phyloP scores from a whole-genome alignment of 176 grass and related monocot species.

The Hsuehochloa calcarea region DNA sequence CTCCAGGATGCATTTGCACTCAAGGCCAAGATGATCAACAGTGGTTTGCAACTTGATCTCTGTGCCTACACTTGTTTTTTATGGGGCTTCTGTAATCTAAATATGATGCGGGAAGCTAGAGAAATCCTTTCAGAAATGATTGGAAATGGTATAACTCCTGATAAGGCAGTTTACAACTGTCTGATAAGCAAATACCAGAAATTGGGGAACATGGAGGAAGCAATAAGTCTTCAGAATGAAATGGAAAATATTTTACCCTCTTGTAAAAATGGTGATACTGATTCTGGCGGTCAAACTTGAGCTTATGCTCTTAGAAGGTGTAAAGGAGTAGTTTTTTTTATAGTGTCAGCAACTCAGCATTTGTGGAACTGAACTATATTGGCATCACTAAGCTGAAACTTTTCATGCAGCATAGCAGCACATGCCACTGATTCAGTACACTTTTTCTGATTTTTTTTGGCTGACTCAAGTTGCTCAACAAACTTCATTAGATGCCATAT shows the following conservation, averaged over 20 bases:
- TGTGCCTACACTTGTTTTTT: conserved; percentile 82
- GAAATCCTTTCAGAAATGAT: conserved; percentile 72
- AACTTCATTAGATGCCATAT: conserved; percentile 23
- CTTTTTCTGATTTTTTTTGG: background rate
- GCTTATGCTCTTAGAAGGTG: background rate
- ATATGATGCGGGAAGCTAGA: conserved; percentile 82
- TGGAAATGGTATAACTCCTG: conserved; percentile 69
- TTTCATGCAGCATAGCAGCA: conserved; percentile 10
- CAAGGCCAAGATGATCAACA: conserved; percentile 76
- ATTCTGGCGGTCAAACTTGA: conserved; percentile 32
- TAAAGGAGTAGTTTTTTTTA: background rate
- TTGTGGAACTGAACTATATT: conserved; percentile 1
- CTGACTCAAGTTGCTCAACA: conserved; percentile 10
- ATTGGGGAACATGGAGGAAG: conserved; percentile 67
- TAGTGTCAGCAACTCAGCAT: background rate
- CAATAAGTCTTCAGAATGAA: conserved; percentile 62
- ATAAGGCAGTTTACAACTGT: conserved; percentile 71
- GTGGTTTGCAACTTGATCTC: conserved; percentile 80
- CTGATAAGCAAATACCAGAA: conserved; percentile 76
- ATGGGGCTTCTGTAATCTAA: conserved; percentile 77
- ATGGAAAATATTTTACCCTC: conserved; percentile 55
- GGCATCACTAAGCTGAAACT: background rate
- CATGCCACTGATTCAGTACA: background rate
- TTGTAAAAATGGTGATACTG: conserved; percentile 35
- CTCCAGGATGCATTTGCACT: conserved; percentile 66